Evolutionary conservation across 1,284 basidiomycete genomes (phyloP).

Genomic region (Cryptococcus jaspeensis): DNA sequence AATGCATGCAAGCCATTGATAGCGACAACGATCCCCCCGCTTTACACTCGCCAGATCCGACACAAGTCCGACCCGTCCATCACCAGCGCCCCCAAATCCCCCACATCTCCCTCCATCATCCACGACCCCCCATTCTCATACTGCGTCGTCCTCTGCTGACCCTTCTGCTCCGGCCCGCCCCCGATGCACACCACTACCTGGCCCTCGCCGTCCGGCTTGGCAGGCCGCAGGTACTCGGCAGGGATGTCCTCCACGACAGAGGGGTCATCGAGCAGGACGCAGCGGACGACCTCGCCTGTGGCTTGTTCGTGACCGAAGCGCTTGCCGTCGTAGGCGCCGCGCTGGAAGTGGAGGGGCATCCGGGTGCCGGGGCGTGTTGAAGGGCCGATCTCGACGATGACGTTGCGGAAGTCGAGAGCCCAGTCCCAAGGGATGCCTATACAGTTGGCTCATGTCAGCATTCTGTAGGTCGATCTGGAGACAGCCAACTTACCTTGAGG

Average conservation of each 20-base stretch:
- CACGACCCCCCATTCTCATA: slow-evolving; percentile 40
- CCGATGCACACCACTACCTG: slow-evolving; percentile 38
- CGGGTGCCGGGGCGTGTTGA: slow-evolving; percentile 30
- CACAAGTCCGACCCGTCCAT: slow-evolving; percentile 36
- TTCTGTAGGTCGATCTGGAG: background rate
- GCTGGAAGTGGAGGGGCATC: slow-evolving; percentile 45
- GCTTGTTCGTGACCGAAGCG: slow-evolving; percentile 35
- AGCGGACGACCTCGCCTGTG: slow-evolving; percentile 26
- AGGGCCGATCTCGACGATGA: slow-evolving; percentile 42
- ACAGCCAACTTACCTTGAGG: background rate
- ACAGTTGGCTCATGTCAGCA: background rate
- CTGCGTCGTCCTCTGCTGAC: slow-evolving; percentile 39
- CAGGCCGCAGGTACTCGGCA: slow-evolving; percentile 41
- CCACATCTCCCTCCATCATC: slow-evolving; percentile 45
- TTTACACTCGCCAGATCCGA: slow-evolving; percentile 39
- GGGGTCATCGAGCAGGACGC: slow-evolving; percentile 28
- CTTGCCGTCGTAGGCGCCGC: slow-evolving; percentile 37
- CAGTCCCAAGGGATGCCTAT: slow-evolving; percentile 41
- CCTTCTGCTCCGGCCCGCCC: slow-evolving; percentile 29
- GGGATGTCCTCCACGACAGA: slow-evolving; percentile 32
- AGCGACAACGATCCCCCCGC: too few relatives aligned
- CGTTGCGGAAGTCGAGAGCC: slow-evolving; percentile 49
- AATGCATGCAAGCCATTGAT: too few relatives aligned
- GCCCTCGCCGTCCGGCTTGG: slow-evolving; percentile 35
- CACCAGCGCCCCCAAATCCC: slow-evolving; percentile 33